Evolutionary conservation across 331 rosid species (phyloP), one percentile per base, ranked within the genome.

Genomic region (Ulmus americana): DNA sequence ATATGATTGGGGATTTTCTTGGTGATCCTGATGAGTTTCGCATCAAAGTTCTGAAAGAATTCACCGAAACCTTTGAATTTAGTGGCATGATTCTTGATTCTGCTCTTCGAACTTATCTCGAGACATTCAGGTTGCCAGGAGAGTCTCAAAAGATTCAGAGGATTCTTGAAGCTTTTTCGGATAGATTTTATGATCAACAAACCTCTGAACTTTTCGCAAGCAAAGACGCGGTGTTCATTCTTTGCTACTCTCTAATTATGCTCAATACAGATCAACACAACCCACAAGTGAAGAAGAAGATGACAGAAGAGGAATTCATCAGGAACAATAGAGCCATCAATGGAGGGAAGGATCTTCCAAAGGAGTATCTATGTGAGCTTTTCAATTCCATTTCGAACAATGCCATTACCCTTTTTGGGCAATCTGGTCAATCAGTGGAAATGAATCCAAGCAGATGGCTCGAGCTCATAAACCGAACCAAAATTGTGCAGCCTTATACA

Each of bases 181-280:
- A 89, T 64, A 80, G 81, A 61, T 90, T 82, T 76, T 90, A 65
- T 66, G 82, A 84, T 13, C 91, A 85, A 59, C 90, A 77, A 41
- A 62, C 99, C n/a, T 71, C 94, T 2, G 85, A 82, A 42, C 39
- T 84, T 14, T 94, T 94, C 49, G 87, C 79, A 50, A 79, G 82
- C 77, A 94, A 94, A 67, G 99, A 90, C 41, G 82, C 95, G 1
- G 98, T 94, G 41, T 84, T 80, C 20, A 83, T 94, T 60, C 77
- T 94, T 45, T 90, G 97, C 69, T 94, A 94, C 69, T 87, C 95
- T 8, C 82, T 90, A 55, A 94, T 94, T 51, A 90, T 90, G 99
- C 88, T 94, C 61, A 94, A 94, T 52, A 94, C 99, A 18, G 99
- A 94, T 62, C 97, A 85, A 5, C 99, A 94, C 72, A 89, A 94